A percentile compares a stretch with the other conserved stretches of the same genome.
These are phyloP conservation scores for Phytophthora pini DNA, from an alignment of 352 stramenopile species.

Conservation along the genomic window DNA sequence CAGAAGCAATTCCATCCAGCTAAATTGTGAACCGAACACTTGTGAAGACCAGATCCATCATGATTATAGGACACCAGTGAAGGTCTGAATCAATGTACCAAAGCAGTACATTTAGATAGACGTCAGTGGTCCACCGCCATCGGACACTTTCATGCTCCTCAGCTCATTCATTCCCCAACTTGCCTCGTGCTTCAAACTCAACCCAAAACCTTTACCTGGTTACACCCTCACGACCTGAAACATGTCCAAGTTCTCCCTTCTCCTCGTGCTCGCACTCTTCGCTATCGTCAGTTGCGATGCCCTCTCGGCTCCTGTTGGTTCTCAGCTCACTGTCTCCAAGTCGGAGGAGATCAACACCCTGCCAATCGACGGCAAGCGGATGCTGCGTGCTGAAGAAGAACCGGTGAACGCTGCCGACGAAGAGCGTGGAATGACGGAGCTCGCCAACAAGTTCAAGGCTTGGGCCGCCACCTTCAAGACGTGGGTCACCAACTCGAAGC, in stretches of 20 bases:
- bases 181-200: not conserved
- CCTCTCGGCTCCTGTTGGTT: not conserved
- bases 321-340: not conserved
- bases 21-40: no score
- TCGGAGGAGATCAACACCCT: not conserved
- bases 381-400: not conserved
- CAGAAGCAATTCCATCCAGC: no score
- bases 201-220: no score
- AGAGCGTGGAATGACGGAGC: not conserved
- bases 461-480: not conserved
- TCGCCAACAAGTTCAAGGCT: not conserved
- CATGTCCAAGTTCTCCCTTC: not conserved
- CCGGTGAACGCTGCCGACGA: not conserved
- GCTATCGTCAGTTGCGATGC: not conserved
- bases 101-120: no score
- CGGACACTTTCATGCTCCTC: no score
- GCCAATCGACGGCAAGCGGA: not conserved
- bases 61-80: no score
- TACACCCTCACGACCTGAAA: not conserved
- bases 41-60: no score
- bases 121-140: no score
- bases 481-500: conserved; percentile 1
- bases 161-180: not conserved
- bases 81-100: no score
- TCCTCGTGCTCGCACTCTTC: not conserved